Evolutionary conservation across 495 filamentous ascomycete species (phyloP), one percentile per base, ranked within the genome.

Genomic region (Penicillium pancosmium): DNA sequence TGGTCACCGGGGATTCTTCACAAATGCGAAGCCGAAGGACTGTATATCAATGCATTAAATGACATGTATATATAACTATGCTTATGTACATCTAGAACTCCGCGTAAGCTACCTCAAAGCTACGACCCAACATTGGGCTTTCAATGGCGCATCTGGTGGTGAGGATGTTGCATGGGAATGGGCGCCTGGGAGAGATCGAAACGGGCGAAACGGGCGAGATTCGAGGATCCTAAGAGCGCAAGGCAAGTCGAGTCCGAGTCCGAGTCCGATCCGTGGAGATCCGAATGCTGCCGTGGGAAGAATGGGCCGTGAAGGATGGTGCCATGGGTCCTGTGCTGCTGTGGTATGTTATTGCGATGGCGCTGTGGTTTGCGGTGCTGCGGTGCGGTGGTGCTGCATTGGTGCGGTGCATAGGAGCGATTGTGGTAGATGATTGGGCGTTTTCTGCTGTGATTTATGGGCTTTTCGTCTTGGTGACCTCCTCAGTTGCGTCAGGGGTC

Each of bases 61-160:
- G 36, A 13, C 36, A 38, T 12, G 36, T n/a, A 38, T 38, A 38
- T 15, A 38, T 53, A 19, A 7, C 18, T 53, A 55, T 61, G 36
- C 58, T 36, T 56, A 65, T 55, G 41, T 61, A 65, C 62, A 65
- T 58, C 41, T 52, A 59, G 31, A 43, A 18, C 21, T 44, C 36
- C 36, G n/a, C 13, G 31, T 48, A 35, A 36, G 44, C 46, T 48
- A 48, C 46, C 46, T 48, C 21, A 48, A 48, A 48, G 46, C 21
- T 48, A 48, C 46, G 46, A 48, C 21, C 46, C 23, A 27, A n/a
- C 46, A 48, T 25, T 48, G 18, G 46, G 46, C 27, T 31, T 48
- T 48, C 54, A n/a, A 23, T 50, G 57, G 41, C 52, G 43, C 38
- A 41, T 40, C 19, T 53, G 34, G n/a, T 41, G 38, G 19, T 10